Evolutionary conservation across 2,329 filamentous ascomycete species (phyloP).

Genomic region (Onygenales sp.): DNA sequence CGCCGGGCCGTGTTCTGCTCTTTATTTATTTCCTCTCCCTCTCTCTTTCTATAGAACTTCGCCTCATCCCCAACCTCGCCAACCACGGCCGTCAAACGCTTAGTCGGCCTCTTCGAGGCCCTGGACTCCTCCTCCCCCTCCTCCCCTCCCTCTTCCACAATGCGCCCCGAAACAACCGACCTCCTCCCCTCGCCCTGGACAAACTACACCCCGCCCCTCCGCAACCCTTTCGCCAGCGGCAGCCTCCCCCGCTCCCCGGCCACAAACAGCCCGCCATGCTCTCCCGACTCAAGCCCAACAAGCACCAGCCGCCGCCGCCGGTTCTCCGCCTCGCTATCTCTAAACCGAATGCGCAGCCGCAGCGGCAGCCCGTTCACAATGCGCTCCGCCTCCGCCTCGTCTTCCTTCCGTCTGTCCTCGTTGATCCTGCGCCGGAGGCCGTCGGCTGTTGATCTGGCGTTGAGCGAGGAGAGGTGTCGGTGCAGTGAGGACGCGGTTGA

Average conservation of each 20-base stretch:
- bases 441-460: slow-evolving; percentile 34
- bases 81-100: slow-evolving; percentile 11
- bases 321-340: slow-evolving; percentile 11
- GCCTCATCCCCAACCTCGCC: too few species aligned
- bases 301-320: slow-evolving; percentile 16
- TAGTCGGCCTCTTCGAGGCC: slow-evolving; percentile 15
- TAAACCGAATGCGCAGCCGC: slow-evolving; percentile 12
- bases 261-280: slow-evolving; percentile 21
- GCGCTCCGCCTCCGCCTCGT: slow-evolving; percentile 12
- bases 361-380: slow-evolving; percentile 22
- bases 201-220: slow-evolving; percentile 21
- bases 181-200: slow-evolving; percentile 18
- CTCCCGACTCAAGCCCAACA: slow-evolving; percentile 20
- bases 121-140: slow-evolving; percentile 7
- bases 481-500: slow-evolving; percentile 30
- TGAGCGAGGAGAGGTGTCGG: slow-evolving; percentile 34
- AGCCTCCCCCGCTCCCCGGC: slow-evolving; percentile 15
- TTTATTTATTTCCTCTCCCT: too few species aligned
- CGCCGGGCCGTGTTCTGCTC: too few species aligned
- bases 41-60: too few species aligned
- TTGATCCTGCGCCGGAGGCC: slow-evolving; percentile 31
- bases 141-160: slow-evolving; percentile 1
- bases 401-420: slow-evolving; percentile 21
- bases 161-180: slow-evolving; percentile 2
- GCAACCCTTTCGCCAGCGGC: slow-evolving; percentile 22